Evolutionary conservation across 495 filamentous ascomycete genomes (phyloP), one percentile per base, ranked within the genome.

Genomic region (Penicillium nucicola): DNA sequence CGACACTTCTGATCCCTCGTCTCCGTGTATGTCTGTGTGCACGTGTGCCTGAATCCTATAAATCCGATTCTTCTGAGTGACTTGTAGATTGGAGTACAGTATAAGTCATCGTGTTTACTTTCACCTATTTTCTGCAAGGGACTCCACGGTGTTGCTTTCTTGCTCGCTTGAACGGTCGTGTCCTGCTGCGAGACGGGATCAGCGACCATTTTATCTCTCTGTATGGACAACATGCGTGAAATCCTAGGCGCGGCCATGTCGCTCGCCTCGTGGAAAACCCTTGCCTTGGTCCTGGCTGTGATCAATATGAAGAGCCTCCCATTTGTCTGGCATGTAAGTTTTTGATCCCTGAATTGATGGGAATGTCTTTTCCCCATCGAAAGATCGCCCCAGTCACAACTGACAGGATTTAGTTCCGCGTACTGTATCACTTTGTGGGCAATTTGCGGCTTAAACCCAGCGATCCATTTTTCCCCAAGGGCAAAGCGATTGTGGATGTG

Each of bases 271-370:
- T 87, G 84, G 84, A 73, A 69, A 45, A 67, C 73, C 0, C 56
- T 85, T 0, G 74, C 76, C 4, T 55, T 86, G 32, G 10, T 82
- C 10, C 66, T 86, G 32, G 78, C 78, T 1, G 42, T 86, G 0
- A 48, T 77, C 35, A 87, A 87, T 53, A 45, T 84, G 42, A 87
- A 87, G 64, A 80, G 68, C 42, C 62, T 86, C 25, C 84, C 84
- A 3, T 69, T 81, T 8, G 65, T 73, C 23, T 87, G 84, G 84
- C 84, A 86, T 67, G 80, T 84, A 74, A 50, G 82, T 77, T 19
- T 14, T 34, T 5, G 3, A 11, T 39, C 30, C 17, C 10, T 25
- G 7, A 10, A 14, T 3, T 45, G 19, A 19, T 39, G 14, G 28
- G 11, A 17, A 39, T 47, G 35, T 4, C 19, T 32, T 52, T 12